A percentile compares a stretch with the other conserved stretches of the same genome.
Evolutionary conservation across 805 yeast species (phyloP).

Genomic region (Candida ascalaphidarum): DNA sequence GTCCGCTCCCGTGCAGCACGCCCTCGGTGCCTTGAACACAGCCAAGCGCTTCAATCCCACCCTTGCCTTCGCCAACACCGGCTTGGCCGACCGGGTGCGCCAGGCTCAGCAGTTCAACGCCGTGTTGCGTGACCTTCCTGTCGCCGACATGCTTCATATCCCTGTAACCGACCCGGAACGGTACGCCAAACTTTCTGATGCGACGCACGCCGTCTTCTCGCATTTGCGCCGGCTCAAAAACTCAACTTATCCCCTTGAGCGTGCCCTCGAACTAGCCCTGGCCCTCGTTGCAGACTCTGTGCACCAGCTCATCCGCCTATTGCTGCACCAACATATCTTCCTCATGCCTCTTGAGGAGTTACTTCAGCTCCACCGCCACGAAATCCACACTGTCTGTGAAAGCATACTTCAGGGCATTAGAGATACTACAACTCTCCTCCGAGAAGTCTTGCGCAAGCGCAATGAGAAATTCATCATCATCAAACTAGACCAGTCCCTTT

Average conservation of each 20-base stretch:
- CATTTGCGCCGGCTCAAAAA: slow-evolving; percentile 59
- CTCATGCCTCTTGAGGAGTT: slow-evolving; percentile 33
- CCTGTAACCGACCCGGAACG: slow-evolving; percentile 7
- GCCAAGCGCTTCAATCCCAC: slow-evolving; percentile 80
- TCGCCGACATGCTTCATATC: slow-evolving; percentile 38
- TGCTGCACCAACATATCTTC: slow-evolving; percentile 36
- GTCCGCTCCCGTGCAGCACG: slow-evolving; percentile 42
- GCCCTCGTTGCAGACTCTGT: slow-evolving; percentile 52
- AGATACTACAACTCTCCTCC: slow-evolving; percentile 54
- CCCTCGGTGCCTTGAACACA: slow-evolving; percentile 51
- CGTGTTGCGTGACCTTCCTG: slow-evolving; percentile 62
- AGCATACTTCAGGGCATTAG: slow-evolving; percentile 55
- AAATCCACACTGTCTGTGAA: slow-evolving; percentile 25
- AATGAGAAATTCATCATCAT: slow-evolving; percentile 63
- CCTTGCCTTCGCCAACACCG: slow-evolving; percentile 59
- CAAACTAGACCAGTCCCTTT: slow-evolving; percentile 39
- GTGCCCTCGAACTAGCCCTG: slow-evolving; percentile 62
- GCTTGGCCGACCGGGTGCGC: slow-evolving; percentile 46
- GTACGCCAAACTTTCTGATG: no score
- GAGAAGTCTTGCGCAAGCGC: slow-evolving; percentile 70
- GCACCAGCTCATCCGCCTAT: slow-evolving; percentile 28
- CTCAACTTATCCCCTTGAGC: slow-evolving; percentile 50
- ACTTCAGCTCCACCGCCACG: slow-evolving; percentile 7
- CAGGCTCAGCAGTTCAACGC: slow-evolving; percentile 49
- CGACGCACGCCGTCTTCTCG: slow-evolving; percentile 36